phyloP scores from a whole-genome alignment of 176 grass and related monocot genomes.

The Miscanthus lutarioriparius region DNA sequence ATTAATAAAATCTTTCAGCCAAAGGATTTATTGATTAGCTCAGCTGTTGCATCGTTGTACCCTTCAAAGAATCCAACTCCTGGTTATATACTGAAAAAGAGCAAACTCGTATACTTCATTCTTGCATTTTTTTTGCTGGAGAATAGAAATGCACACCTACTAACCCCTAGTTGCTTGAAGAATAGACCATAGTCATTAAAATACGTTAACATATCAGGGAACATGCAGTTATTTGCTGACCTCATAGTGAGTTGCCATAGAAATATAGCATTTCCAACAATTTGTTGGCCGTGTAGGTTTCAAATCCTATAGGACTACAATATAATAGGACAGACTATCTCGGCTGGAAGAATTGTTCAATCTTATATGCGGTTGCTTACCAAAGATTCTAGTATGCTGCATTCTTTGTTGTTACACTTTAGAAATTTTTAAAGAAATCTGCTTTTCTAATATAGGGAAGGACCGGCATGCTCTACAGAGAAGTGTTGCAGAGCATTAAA shows the following conservation, averaged over 20 bases:
- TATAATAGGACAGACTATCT: neutral
- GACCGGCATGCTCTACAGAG: slow-evolving; percentile 43
- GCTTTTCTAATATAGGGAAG: slow-evolving; percentile 33
- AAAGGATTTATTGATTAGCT: neutral
- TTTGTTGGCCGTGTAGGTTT: neutral
- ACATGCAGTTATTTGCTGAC: neutral
- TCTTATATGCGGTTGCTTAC: neutral
- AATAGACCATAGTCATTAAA: neutral
- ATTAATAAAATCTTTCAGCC: neutral
- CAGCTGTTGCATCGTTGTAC: neutral
- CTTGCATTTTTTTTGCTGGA: neutral
- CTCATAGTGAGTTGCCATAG: neutral
- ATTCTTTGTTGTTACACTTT: neutral
- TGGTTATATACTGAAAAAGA: neutral
- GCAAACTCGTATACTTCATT: neutral
- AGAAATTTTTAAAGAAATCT: neutral
- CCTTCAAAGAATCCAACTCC: neutral
- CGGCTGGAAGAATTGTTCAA: neutral
- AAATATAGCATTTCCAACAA: neutral
- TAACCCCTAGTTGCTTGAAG: neutral
- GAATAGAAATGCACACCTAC: neutral
- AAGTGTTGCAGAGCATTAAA: slow-evolving; percentile 36
- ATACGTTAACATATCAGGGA: neutral
- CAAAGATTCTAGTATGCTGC: slow-evolving; percentile 1
- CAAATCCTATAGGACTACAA: neutral